phyloP scores from a whole-genome alignment of 805 yeast species.

The Kockiozyma suomiensis region DNA sequence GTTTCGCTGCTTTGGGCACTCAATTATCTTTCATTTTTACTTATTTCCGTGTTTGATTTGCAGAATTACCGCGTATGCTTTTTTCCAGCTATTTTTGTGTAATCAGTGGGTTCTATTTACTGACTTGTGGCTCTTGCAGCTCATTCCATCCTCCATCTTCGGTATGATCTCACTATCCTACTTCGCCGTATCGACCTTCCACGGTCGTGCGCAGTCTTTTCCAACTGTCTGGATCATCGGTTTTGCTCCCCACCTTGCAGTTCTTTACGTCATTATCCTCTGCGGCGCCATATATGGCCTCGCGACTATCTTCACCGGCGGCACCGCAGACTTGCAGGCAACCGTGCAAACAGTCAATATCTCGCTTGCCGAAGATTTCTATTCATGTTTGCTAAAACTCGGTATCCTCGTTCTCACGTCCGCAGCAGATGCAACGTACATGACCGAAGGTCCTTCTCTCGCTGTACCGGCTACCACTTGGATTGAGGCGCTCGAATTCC shows the following conservation, averaged over 20 bases:
- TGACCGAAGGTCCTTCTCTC: slow-evolving; percentile 58
- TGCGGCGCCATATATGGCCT: slow-evolving; percentile 58
- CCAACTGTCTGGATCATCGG: slow-evolving; percentile 63
- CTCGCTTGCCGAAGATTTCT: slow-evolving; percentile 62
- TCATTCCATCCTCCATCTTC: slow-evolving; percentile 63
- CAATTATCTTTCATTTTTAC: slow-evolving; percentile 64
- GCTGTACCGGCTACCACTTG: slow-evolving; percentile 57
- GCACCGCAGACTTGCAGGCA: slow-evolving; percentile 46
- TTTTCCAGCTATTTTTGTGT: neutral
- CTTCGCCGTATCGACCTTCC: slow-evolving; percentile 47
- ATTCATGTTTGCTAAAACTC: slow-evolving; percentile 59
- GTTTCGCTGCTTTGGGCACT: slow-evolving; percentile 59
- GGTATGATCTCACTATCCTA: slow-evolving; percentile 58
- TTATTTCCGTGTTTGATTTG: slow-evolving; percentile 58
- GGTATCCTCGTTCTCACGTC: slow-evolving; percentile 69
- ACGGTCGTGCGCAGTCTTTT: slow-evolving; percentile 50
- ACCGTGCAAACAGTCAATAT: slow-evolving; percentile 43
- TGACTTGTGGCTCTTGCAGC: slow-evolving; percentile 28
- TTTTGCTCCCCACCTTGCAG: slow-evolving; percentile 66
- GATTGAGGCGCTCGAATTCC: slow-evolving; percentile 46
- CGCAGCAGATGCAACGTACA: slow-evolving; percentile 66
- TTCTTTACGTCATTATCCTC: slow-evolving; percentile 52
- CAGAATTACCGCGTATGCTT: slow-evolving; percentile 51
- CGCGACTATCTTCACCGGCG: slow-evolving; percentile 63
- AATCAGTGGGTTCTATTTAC: neutral